These are phyloP conservation scores for Setaria italica DNA, from an alignment of 202 grass and related monocot genomes.

Conservation along the genomic window DNA sequence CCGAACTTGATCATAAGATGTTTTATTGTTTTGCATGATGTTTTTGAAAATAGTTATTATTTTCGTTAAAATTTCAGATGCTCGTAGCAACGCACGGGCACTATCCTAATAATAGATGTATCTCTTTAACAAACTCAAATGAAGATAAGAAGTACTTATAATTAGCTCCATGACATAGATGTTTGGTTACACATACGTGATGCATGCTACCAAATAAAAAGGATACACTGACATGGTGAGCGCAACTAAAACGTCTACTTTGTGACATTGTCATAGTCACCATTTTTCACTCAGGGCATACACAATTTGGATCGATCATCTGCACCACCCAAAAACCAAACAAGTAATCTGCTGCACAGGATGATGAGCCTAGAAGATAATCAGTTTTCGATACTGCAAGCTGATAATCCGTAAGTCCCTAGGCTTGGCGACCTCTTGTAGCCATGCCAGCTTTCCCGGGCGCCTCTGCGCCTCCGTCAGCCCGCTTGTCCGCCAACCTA, in stretches of 20 bases:
- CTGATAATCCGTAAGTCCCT: constrained; percentile 43
- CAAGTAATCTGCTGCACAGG: not conserved
- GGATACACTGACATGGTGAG: not conserved
- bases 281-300: not conserved
- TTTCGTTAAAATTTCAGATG: too few species aligned
- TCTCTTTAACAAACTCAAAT: not conserved
- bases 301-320: not conserved
- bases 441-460: constrained; percentile 43
- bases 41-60: too few species aligned
- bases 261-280: not conserved
- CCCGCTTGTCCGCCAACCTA: not conserved
- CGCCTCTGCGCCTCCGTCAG: not conserved
- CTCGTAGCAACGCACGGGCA: too few species aligned
- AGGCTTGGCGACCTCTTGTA: constrained; percentile 48
- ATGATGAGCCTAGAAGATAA: constrained; percentile 31
- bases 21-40: too few species aligned
- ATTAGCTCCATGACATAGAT: not conserved
- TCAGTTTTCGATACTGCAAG: constrained; percentile 44
- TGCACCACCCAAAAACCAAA: not conserved
- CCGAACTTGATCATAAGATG: too few species aligned
- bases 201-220: not conserved
- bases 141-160: not conserved
- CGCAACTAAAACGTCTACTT: not conserved
- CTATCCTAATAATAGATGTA: too few species aligned
- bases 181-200: not conserved